phyloP scores from a whole-genome alignment of 2,329 filamentous ascomycete genomes.

The Reticulascus tulasneorum region DNA sequence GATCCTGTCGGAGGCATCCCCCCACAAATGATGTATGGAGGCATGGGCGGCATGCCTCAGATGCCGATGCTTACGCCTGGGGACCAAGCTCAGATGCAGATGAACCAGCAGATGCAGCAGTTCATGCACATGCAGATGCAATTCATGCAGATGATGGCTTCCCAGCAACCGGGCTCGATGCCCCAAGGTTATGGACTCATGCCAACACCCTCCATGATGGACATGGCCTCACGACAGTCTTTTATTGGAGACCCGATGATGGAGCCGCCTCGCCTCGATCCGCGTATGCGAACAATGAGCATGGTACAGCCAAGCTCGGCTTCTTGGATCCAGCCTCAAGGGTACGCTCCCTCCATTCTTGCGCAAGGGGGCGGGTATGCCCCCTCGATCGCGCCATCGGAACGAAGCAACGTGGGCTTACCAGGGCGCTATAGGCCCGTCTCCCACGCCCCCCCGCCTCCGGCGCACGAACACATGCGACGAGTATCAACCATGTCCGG shows the following conservation, averaged over 20 bases:
- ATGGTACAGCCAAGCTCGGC: constrained; percentile 70
- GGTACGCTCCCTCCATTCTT: constrained; percentile 49
- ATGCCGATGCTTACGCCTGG: constrained; percentile 53
- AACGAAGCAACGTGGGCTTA: constrained; percentile 89
- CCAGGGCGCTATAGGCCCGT: constrained; percentile 90
- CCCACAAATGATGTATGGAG: constrained; percentile 35
- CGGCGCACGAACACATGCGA: constrained; percentile 17
- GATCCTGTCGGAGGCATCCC: constrained; percentile 49
- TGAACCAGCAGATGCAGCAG: constrained; percentile 78
- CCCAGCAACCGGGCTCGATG: constrained; percentile 28
- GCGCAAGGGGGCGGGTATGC: constrained; percentile 62
- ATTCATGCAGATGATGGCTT: constrained; percentile 79
- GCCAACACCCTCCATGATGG: constrained; percentile 40
- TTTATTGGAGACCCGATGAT: constrained; percentile 43
- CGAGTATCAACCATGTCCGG: constrained; percentile 37
- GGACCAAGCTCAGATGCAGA: constrained; percentile 73
- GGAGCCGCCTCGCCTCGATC: constrained; percentile 40
- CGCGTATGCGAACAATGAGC: constrained; percentile 68
- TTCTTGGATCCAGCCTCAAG: constrained; percentile 50
- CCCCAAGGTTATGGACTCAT: too few relatives aligned
- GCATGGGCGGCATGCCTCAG: constrained; percentile 27
- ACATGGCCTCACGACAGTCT: constrained; percentile 40
- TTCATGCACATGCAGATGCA: constrained; percentile 96
- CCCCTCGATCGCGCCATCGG: constrained; percentile 89
- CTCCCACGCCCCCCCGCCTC: constrained; percentile 50